Evolutionary conservation across 2,329 filamentous ascomycete species (phyloP).

Genomic region (Magnaporthiopsis incrustans): DNA sequence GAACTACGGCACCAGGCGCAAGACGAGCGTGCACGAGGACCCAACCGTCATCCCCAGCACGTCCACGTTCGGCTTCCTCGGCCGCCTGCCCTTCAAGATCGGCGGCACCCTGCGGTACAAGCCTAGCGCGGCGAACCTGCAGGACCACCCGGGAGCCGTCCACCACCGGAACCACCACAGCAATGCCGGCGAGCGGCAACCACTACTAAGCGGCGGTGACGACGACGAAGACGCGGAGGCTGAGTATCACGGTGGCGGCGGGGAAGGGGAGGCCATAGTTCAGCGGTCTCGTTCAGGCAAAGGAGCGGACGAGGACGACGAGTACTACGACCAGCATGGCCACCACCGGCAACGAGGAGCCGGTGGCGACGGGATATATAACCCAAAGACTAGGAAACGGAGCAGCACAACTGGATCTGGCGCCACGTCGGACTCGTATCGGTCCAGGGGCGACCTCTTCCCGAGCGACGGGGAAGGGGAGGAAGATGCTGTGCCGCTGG

Average conservation of each 20-base stretch:
- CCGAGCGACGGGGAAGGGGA: slow-evolving; percentile 80
- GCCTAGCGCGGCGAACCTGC: slow-evolving; percentile 82
- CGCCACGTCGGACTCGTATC: slow-evolving; percentile 75
- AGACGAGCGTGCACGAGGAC: slow-evolving; percentile 51
- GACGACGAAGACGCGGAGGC: slow-evolving; percentile 34
- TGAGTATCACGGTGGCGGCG: slow-evolving; percentile 19
- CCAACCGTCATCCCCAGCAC: slow-evolving; percentile 87
- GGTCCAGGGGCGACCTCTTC: slow-evolving; percentile 83
- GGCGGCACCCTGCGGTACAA: slow-evolving; percentile 79
- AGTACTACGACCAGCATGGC: slow-evolving; percentile 5
- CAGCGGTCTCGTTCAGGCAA: slow-evolving; percentile 15
- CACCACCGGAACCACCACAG: slow-evolving; percentile 12
- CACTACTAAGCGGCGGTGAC: slow-evolving; percentile 51
- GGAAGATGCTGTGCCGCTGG: slow-evolving; percentile 85
- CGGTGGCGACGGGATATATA: slow-evolving; percentile 13
- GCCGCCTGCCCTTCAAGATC: slow-evolving; percentile 75
- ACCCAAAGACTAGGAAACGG: slow-evolving; percentile 43
- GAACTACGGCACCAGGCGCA: slow-evolving; percentile 72
- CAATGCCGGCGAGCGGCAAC: slow-evolving; percentile 23
- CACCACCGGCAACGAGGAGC: slow-evolving; percentile 15
- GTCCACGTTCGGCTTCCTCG: slow-evolving; percentile 76
- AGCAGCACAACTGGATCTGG: slow-evolving; percentile 75
- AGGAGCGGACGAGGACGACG: slow-evolving; percentile 12
- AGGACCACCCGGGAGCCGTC: slow-evolving; percentile 66
- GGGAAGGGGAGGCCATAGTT: slow-evolving; percentile 40